Evolutionary conservation across 2,329 filamentous ascomycete genomes (phyloP), one percentile per base, ranked within the genome.

Genomic region (Clonostachys byssicola): DNA sequence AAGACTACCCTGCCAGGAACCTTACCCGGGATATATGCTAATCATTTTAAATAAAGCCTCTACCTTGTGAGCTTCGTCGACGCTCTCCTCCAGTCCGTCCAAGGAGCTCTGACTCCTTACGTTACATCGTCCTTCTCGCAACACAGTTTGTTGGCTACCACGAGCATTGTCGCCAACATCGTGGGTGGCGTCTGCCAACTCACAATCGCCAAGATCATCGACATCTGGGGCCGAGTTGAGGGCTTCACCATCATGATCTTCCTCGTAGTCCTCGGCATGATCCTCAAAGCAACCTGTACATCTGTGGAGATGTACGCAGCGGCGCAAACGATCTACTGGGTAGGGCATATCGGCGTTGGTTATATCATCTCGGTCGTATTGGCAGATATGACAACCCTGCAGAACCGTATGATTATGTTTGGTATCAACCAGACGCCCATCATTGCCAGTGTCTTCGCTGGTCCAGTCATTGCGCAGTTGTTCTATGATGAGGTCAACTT

Each of bases 141-240:
- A 45, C 85, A 88, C 57, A 85, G 83, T 8, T 70, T 88, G 38
- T 72, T 88, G 13, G 78, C 82, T 3, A 85, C 81, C 0, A 77
- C 85, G 34, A 69, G 77, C 45, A 81, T 88, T 30, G 75, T 87
- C 8, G 80, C 85, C 38, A 60, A 59, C 40, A 60, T 70, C 36
- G 60, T 73, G 20, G 61, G 61, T 45, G 67, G 63, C 44, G 61
- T 67, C n/a, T 59, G 62, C 34, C 60, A 62, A 35, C 64, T 71
- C 4, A 62, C 66, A 12, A 63, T 75, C 42, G 71, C 72, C 47
- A 77, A 77, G 54, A 60, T 76, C 23, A 68, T 74, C 42, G 72
- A 77, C 48, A 66, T 77, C 42, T 71, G 72, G 52, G 73, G 73
- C 38, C 72, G 74, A 34, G 61, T 69, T 44, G 69, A 76, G 50